Percentiles rank a stretch among this genome's conserved stretches.
These are phyloP conservation scores for Pisolithus tinctorius DNA, from an alignment of 768 basidiomycete species.

Conservation along the genomic window DNA sequence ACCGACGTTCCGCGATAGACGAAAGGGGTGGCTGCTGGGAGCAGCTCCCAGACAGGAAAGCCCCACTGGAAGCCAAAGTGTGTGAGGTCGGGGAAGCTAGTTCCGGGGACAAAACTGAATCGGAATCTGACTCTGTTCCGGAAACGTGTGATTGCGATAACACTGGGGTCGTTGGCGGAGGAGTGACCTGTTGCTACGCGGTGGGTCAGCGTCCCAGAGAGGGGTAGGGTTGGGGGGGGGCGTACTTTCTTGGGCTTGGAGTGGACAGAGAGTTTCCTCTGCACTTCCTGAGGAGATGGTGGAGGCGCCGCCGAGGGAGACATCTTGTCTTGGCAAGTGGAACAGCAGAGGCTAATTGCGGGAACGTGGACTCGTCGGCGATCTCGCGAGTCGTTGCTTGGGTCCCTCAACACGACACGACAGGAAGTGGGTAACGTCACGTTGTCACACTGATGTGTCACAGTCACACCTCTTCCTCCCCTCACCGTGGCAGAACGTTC, in stretches of 20 bases:
- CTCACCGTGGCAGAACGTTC: too few relatives aligned
- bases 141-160: constrained; percentile 39
- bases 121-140: constrained; percentile 83
- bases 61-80: constrained; percentile 26
- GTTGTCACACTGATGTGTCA: too few relatives aligned
- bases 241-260: constrained; percentile 48
- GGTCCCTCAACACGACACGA: too few relatives aligned
- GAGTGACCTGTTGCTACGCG: not conserved
- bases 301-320: constrained; percentile 38
- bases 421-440: too few relatives aligned
- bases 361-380: not conserved
- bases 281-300: constrained; percentile 81
- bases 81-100: constrained; percentile 32
- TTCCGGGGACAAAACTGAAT: constrained; percentile 60
- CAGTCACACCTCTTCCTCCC: too few relatives aligned
- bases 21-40: constrained; percentile 48
- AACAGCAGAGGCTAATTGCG: not conserved
- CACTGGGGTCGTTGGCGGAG: constrained; percentile 17
- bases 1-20: constrained; percentile 71
- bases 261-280: constrained; percentile 78
- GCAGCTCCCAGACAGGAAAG: constrained; percentile 24
- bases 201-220: not conserved
- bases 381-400: not conserved
- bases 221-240: not conserved
- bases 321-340: constrained; percentile 11